Percentiles rank a stretch among this genome's conserved stretches.
Evolutionary conservation across 345 rosid species (phyloP).

Genomic region (Capsella bursapastoris): DNA sequence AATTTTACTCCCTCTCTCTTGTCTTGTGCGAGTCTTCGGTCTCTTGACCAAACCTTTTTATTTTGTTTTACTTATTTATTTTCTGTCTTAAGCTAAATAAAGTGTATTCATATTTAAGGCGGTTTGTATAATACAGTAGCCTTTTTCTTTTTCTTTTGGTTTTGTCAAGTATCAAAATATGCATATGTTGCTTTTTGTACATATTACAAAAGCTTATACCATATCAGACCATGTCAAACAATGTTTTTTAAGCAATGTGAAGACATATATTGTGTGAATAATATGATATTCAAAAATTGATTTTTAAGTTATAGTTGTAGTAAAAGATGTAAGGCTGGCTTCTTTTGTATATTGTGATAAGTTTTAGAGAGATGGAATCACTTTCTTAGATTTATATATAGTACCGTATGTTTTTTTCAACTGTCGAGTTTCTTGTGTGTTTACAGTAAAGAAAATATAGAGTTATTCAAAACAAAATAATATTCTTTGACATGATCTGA

Average conservation of each 20-base stretch:
- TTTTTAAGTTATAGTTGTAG: background rate
- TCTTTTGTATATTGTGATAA: background rate
- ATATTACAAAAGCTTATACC: background rate
- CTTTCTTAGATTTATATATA: background rate
- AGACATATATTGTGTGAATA: background rate
- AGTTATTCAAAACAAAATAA: background rate
- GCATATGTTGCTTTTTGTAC: background rate
- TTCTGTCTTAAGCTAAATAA: slow-evolving; percentile 1
- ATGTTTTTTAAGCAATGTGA: background rate
- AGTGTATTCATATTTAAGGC: background rate
- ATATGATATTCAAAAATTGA: background rate
- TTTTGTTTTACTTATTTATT: background rate
- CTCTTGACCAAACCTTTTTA: slow-evolving; percentile 34
- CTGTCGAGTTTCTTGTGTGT: background rate
- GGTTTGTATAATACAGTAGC: background rate
- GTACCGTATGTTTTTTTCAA: background rate
- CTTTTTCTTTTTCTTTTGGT: too few relatives aligned
- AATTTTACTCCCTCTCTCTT: slow-evolving; percentile 42
- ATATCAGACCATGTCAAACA: slow-evolving; percentile 2
- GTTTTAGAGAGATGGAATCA: too few relatives aligned
- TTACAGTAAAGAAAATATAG: background rate
- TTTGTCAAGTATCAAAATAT: background rate
- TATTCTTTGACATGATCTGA: too few relatives aligned
- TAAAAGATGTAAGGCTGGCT: background rate
- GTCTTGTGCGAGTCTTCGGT: slow-evolving; percentile 31